A percentile compares a stretch with the other conserved stretches of the same genome.
Evolutionary conservation across 139 green algal genomes (phyloP).

Genomic region (Limnomonas spitsbergensis): DNA sequence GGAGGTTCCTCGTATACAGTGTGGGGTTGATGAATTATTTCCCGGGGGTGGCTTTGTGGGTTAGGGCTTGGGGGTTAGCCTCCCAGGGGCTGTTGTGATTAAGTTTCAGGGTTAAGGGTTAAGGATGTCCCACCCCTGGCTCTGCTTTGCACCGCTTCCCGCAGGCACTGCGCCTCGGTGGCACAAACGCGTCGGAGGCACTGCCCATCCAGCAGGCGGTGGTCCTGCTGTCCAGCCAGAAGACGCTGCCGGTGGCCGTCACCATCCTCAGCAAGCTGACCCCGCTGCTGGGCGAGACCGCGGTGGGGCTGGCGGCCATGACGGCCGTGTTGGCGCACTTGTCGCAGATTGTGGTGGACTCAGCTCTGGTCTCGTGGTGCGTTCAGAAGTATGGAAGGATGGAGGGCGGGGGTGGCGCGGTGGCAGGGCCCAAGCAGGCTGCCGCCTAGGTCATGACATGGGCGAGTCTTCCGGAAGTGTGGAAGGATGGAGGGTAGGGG

Average conservation of each 20-base stretch:
- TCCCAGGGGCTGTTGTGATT: background rate
- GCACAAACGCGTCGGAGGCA: background rate
- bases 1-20: too few relatives aligned
- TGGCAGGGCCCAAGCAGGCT: too few relatives aligned
- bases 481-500: too few relatives aligned
- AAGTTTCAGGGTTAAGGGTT: too few relatives aligned
- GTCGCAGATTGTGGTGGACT: slow-evolving; percentile 13
- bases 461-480: too few relatives aligned
- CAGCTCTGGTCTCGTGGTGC: slow-evolving; percentile 5
- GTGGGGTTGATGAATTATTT: too few relatives aligned
- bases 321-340: background rate
- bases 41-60: too few relatives aligned
- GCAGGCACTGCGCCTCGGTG: background rate
- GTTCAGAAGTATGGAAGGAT: too few relatives aligned
- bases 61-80: background rate
- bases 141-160: too few relatives aligned
- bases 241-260: slow-evolving; percentile 21
- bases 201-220: slow-evolving; percentile 4
- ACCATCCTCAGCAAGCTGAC: background rate
- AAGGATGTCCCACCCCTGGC: too few relatives aligned
- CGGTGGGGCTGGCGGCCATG: slow-evolving; percentile 2
- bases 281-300: background rate
- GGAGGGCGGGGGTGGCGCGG: too few relatives aligned
- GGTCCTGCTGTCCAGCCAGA: slow-evolving; percentile 18
- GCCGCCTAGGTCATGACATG: too few relatives aligned